Conservation (phyloP, 148 eudicot species). For the Linanthus parryae region DNA sequence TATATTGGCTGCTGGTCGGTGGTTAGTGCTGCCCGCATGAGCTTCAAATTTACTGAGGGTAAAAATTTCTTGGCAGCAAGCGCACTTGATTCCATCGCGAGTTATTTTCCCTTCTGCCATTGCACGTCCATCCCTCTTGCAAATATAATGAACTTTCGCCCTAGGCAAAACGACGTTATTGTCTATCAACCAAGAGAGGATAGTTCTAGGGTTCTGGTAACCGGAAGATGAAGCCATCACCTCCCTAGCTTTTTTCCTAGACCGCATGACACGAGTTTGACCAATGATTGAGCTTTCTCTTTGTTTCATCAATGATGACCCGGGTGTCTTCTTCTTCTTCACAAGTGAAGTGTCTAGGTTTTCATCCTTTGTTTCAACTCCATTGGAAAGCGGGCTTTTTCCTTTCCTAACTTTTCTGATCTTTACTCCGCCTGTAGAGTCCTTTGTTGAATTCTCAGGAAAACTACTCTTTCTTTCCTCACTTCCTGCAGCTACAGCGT, state of each 20-base stretch:
- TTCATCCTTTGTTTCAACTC: not conserved
- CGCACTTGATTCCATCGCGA: constrained; percentile 73
- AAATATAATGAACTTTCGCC: constrained; percentile 47
- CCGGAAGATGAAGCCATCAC: constrained; percentile 8
- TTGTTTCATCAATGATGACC: too few relatives aligned
- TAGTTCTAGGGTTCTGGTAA: constrained; percentile 18
- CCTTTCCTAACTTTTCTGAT: not conserved
- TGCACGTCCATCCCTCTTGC: constrained; percentile 16
- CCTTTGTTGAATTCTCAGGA: not conserved
- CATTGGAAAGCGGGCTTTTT: not conserved
- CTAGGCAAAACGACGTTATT: constrained; percentile 51
- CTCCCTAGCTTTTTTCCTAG: constrained; percentile 55
- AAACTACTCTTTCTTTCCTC: too few relatives aligned
- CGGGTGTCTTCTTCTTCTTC: constrained; percentile 1
- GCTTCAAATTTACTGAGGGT: constrained; percentile 59
- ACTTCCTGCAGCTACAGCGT: too few relatives aligned
- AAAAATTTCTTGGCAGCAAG: constrained; percentile 51
- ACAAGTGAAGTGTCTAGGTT: not conserved
- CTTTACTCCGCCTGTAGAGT: too few relatives aligned
- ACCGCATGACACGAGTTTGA: constrained; percentile 27
- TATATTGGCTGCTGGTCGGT: constrained; percentile 63
- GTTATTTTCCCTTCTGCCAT: constrained; percentile 51
- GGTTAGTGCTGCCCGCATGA: constrained; percentile 60
- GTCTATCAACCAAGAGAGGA: constrained; percentile 81
- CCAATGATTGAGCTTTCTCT: not conserved